These are phyloP conservation scores for Euptelea pleiosperma DNA, from an alignment of 164 flowering plant genomes.

Conservation along the genomic window DNA sequence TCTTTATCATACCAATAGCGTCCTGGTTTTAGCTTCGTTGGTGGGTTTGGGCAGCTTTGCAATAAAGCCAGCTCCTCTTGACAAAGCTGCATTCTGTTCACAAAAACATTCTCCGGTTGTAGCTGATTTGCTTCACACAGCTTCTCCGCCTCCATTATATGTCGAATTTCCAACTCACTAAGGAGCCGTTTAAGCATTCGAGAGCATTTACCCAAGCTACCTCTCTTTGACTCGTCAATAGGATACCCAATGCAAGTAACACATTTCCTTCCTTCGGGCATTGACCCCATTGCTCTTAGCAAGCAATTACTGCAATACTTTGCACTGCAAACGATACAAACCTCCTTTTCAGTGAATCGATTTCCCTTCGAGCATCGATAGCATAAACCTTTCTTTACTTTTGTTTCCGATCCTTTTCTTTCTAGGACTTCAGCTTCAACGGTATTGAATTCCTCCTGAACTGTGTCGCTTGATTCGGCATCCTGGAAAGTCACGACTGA, in stretches of 20 bases:
- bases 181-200: slow-evolving; percentile 77
- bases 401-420: slow-evolving; percentile 29
- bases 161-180: slow-evolving; percentile 65
- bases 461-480: slow-evolving; percentile 23
- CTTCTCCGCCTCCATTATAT: slow-evolving; percentile 87
- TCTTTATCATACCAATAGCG: slow-evolving; percentile 98
- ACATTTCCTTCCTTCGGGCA: slow-evolving; percentile 99
- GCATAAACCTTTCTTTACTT: slow-evolving; percentile 65
- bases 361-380: slow-evolving; percentile 81
- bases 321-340: slow-evolving; percentile 89
- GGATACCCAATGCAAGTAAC: slow-evolving; percentile 82
- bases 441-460: slow-evolving; percentile 19
- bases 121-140: slow-evolving; percentile 83
- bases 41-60: slow-evolving; percentile 82
- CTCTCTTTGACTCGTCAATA: slow-evolving; percentile 74
- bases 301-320: slow-evolving; percentile 90
- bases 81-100: slow-evolving; percentile 75
- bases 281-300: slow-evolving; percentile 97
- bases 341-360: slow-evolving; percentile 89
- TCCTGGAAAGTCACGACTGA: slow-evolving; percentile 51
- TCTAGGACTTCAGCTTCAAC: slow-evolving; percentile 26
- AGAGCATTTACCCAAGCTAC: slow-evolving; percentile 81
- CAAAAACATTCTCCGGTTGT: slow-evolving; percentile 70
- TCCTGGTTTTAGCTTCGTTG: slow-evolving; percentile 88
- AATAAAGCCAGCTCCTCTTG: slow-evolving; percentile 69